A percentile compares a stretch with the other conserved stretches of the same genome.
Evolutionary conservation across 2,329 filamentous ascomycete species (phyloP).

Genomic region (Hypoxylon sp.): DNA sequence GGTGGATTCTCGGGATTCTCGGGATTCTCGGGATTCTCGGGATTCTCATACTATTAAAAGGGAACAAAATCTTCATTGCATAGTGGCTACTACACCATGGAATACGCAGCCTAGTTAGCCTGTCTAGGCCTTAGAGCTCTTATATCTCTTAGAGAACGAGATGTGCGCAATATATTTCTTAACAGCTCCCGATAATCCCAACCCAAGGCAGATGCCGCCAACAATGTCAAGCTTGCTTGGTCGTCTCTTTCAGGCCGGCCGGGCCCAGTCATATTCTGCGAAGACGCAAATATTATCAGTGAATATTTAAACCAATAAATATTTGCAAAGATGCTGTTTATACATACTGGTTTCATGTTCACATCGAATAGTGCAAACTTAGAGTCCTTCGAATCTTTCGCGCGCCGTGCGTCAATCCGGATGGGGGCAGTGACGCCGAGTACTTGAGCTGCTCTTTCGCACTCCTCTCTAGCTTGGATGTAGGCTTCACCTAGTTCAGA

Average conservation of each 20-base stretch:
- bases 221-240: constrained; percentile 64
- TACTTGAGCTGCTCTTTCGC: constrained; percentile 58
- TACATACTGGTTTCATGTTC: constrained; percentile 66
- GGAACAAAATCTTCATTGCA: not conserved
- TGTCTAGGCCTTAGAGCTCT: constrained; percentile 47
- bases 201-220: constrained; percentile 59
- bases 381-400: constrained; percentile 47
- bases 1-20: too few relatives aligned
- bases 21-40: not conserved
- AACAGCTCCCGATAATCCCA: constrained; percentile 55
- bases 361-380: constrained; percentile 66
- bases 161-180: constrained; percentile 12
- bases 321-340: constrained; percentile 28
- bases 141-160: constrained; percentile 1
- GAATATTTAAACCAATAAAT: not conserved
- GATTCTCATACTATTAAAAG: not conserved
- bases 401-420: constrained; percentile 63
- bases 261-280: constrained; percentile 56
- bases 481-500: constrained; percentile 54
- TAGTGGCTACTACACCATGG: not conserved
- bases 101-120: not conserved
- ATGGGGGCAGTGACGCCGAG: constrained; percentile 62
- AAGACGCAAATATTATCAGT: not conserved
- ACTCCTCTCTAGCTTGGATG: constrained; percentile 55
- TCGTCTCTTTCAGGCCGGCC: constrained; percentile 63